These are phyloP conservation scores for Pugionium cornutum DNA, from an alignment of 345 rosid genomes.

Conservation along the genomic window DNA sequence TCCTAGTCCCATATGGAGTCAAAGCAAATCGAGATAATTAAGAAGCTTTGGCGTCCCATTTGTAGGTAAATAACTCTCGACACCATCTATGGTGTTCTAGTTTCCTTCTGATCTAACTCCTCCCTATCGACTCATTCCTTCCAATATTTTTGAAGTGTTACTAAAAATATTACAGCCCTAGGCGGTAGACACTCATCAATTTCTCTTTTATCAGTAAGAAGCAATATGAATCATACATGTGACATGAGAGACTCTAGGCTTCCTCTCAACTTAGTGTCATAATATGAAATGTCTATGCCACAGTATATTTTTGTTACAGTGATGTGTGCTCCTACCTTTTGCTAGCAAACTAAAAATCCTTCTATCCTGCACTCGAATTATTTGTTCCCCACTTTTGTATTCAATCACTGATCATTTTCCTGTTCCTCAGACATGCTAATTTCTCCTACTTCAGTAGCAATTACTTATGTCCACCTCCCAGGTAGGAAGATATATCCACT, in stretches of 20 bases:
- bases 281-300: not conserved
- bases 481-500: slow-evolving; percentile 15
- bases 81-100: not conserved
- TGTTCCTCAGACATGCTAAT: not conserved
- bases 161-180: too few species aligned
- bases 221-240: slow-evolving; percentile 17
- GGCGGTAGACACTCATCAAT: not conserved
- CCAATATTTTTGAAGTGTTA: not conserved
- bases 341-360: slow-evolving; percentile 4
- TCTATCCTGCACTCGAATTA: not conserved
- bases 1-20: not conserved
- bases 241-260: slow-evolving; percentile 1
- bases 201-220: not conserved
- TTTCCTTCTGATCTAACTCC: not conserved
- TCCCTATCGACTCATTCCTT: not conserved
- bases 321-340: not conserved
- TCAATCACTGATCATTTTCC: not conserved
- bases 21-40: slow-evolving; percentile 3
- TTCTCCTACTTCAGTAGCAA: slow-evolving; percentile 1
- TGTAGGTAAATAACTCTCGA: slow-evolving; percentile 13
- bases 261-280: not conserved
- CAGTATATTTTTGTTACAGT: slow-evolving; percentile 2
- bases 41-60: slow-evolving; percentile 1
- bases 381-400: slow-evolving; percentile 1
- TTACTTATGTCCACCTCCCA: slow-evolving; percentile 10